Evolutionary conservation across 495 filamentous ascomycete species (phyloP).

Genomic region (Podospora pseudoanserina): DNA sequence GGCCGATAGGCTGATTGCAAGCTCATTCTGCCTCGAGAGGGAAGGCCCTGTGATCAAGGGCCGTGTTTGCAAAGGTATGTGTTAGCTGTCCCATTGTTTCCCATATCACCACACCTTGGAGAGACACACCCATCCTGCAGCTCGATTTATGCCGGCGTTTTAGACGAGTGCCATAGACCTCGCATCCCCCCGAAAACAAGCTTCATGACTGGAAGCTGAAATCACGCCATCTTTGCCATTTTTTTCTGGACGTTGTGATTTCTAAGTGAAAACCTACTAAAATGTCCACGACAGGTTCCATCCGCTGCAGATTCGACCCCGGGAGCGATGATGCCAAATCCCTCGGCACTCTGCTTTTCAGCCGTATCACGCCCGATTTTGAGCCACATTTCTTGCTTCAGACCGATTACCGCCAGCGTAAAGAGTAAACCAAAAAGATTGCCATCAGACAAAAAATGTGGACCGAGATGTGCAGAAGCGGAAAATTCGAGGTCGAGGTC

Average conservation of each 20-base stretch:
- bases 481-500: neutral
- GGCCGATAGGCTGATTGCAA: slow-evolving; percentile 38
- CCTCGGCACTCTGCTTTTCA: slow-evolving; percentile 30
- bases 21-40: slow-evolving; percentile 41
- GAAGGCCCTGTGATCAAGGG: slow-evolving; percentile 23
- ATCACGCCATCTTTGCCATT: neutral
- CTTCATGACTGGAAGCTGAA: no score
- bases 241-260: neutral
- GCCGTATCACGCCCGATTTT: slow-evolving; percentile 31
- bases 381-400: slow-evolving; percentile 35
- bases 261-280: neutral
- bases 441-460: slow-evolving; percentile 15
- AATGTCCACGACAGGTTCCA: slow-evolving; percentile 21
- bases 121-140: no score
- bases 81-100: neutral
- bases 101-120: neutral
- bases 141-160: no score
- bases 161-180: no score
- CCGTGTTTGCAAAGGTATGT: slow-evolving; percentile 31
- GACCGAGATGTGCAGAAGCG: neutral
- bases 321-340: slow-evolving; percentile 28
- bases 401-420: slow-evolving; percentile 15
- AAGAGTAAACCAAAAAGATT: slow-evolving; percentile 24
- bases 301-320: slow-evolving; percentile 34
- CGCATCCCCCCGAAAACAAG: no score